A percentile compares a stretch with the other conserved stretches of the same genome.
Evolutionary conservation across 2,329 filamentous ascomycete genomes (phyloP).

Genomic region (Arthroderma sp.): DNA sequence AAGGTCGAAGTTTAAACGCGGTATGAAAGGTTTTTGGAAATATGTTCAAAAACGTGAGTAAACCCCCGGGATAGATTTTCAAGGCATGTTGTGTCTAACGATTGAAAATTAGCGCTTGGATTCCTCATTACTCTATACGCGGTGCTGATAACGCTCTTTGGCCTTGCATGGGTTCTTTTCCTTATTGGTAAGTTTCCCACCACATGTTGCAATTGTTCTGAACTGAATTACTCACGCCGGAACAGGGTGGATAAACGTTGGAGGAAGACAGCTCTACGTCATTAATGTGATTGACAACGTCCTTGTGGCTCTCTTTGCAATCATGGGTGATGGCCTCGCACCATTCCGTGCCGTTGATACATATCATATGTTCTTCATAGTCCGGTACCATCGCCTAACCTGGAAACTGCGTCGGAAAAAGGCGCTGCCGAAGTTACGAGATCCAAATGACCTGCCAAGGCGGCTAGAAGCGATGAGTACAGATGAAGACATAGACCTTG

Average conservation of each 20-base stretch:
- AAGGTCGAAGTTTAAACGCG: slow-evolving; percentile 63
- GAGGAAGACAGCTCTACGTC: slow-evolving; percentile 54
- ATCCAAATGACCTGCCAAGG: slow-evolving; percentile 50
- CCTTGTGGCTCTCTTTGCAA: slow-evolving; percentile 55
- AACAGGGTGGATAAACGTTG: slow-evolving; percentile 66
- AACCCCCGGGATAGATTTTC: not conserved
- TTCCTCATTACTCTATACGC: slow-evolving; percentile 78
- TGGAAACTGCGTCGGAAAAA: slow-evolving; percentile 53
- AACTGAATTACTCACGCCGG: not conserved
- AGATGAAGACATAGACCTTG: slow-evolving; percentile 32
- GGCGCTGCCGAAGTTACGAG: slow-evolving; percentile 47
- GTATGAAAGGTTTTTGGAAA: slow-evolving; percentile 66
- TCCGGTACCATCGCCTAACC: slow-evolving; percentile 55
- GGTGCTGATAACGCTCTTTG: slow-evolving; percentile 68
- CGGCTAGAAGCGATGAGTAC: slow-evolving; percentile 11
- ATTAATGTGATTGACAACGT: slow-evolving; percentile 60
- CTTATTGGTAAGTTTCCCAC: slow-evolving; percentile 48
- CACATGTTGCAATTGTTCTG: not conserved
- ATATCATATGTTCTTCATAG: slow-evolving; percentile 76
- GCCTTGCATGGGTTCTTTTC: slow-evolving; percentile 80
- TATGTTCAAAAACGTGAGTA: slow-evolving; percentile 57
- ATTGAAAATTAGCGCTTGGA: slow-evolving; percentile 46
- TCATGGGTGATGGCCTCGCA: slow-evolving; percentile 57
- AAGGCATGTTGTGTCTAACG: not conserved
- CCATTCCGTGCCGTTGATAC: slow-evolving; percentile 71